phyloP scores from a whole-genome alignment of 305 asterid genomes.

The Coffea humblotiana region DNA sequence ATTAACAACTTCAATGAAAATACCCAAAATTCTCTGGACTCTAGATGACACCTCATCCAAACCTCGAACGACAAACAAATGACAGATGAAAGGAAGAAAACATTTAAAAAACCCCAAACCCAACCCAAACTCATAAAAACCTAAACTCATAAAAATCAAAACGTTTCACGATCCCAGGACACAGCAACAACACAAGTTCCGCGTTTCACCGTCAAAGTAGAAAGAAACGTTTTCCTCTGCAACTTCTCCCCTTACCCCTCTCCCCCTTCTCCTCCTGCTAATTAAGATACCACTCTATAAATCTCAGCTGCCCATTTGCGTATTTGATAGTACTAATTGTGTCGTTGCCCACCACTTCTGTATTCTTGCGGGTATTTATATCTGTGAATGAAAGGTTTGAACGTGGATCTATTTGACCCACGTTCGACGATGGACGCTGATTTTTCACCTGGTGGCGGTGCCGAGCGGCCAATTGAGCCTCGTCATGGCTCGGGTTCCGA shows the following conservation, averaged over 20 bases:
- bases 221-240: not conserved
- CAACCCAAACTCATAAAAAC: not conserved
- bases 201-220: not conserved
- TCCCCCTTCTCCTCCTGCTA: not conserved
- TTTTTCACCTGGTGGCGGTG: constrained; percentile 28
- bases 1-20: no score
- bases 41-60: no score
- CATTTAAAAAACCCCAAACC: not conserved
- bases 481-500: constrained; percentile 29
- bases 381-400: constrained; percentile 19
- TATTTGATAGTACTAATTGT: no score
- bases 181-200: no score
- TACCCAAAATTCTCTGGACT: no score
- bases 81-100: not conserved
- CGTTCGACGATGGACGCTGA: constrained; percentile 48
- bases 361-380: not conserved
- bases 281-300: not conserved
- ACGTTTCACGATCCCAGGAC: not conserved
- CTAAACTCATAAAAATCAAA: not conserved
- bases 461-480: constrained; percentile 3
- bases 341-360: not conserved
- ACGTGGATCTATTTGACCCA: constrained; percentile 34
- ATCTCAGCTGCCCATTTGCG: not conserved
- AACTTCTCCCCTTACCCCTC: not conserved
- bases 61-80: no score